Evolutionary conservation across 768 basidiomycete genomes (phyloP), one percentile per base, ranked within the genome.

Genomic region (Clathrus columnatus): DNA sequence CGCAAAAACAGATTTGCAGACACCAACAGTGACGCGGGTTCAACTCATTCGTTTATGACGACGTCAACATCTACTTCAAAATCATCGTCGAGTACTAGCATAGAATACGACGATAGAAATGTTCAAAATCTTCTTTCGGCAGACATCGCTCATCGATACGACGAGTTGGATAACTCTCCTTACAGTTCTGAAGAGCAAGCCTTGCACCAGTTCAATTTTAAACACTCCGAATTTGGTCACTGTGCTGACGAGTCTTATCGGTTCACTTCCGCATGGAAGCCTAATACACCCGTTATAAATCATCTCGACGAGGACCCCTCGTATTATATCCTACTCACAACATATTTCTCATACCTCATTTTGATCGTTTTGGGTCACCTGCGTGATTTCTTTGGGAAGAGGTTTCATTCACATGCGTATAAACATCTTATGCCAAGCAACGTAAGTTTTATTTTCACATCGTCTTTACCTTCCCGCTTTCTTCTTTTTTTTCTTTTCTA

Each of bases 301-400:
- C 78, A 81, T 63, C 70, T 79, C 54, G 85, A 89, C 59, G 81
- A 85, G 60, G 91, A 94, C 64, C 95, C 95, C 3, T 88, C 91
- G 0, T 92, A 96, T 67, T 93, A 92, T 70, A 85, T 96, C 64
- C 78, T 97, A 43, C 70, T 98, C 59, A 84, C 88, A 7, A 95
- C 93, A 5, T 98, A 97, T 67, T 77, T 95, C 69, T 86, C 87
- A 73, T 98, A 95, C 72, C 79, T 98, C 62, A 77, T 97, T 57
- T 82, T 98, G 55, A 95, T 98, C 61, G 76, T 82, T 60, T 71
- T 99, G 47, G 96, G 96, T 18, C 96, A 98, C 65, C 72, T 94
- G 46, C 84, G 95, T 53, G 96, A 99, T 70, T 99, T 97, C 66
- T 71, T 98, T 59, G 95, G 95, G 21, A 98, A 96, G 70, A 77